These are phyloP conservation scores for Paraglomus brasilianum DNA, from an alignment of 192 early-diverging fungal species.

Conservation along the genomic window DNA sequence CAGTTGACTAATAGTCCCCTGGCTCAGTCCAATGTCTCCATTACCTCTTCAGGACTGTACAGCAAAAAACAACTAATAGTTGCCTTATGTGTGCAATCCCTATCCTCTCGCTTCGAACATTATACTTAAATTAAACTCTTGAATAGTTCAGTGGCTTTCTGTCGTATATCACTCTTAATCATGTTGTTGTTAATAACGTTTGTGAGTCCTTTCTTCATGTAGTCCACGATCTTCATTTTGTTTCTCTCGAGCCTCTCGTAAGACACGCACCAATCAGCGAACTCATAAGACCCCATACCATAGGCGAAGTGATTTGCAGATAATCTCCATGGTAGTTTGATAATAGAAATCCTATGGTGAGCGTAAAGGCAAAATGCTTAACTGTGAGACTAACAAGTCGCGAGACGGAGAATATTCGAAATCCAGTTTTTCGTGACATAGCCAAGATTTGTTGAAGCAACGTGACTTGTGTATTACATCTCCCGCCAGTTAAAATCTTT, in stretches of 20 bases:
- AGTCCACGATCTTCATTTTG: constrained; percentile 26
- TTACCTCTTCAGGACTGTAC: constrained; percentile 27
- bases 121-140: neutral
- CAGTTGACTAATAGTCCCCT: constrained; percentile 31
- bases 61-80: constrained; percentile 26
- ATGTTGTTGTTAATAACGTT: constrained; percentile 15
- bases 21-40: constrained; percentile 18
- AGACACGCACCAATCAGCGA: constrained; percentile 23
- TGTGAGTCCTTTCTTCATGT: constrained; percentile 26
- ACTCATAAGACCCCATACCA: constrained; percentile 6
- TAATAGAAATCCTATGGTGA: constrained; percentile 27
- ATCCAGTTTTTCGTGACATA: too few species aligned
- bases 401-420: too few species aligned
- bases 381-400: too few species aligned
- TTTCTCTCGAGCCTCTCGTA: constrained; percentile 15
- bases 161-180: neutral
- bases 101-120: constrained; percentile 9
- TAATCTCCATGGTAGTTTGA: too few species aligned
- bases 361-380: too few species aligned
- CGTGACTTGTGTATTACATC: too few species aligned
- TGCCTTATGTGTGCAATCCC: constrained; percentile 27
- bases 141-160: neutral
- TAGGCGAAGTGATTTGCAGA: constrained; percentile 22
- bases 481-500: too few species aligned
- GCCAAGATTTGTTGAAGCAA: too few species aligned